Evolutionary conservation across 2,329 filamentous ascomycete species (phyloP), one percentile per base, ranked within the genome.

Genomic region (Aspergillus aculeatinus): DNA sequence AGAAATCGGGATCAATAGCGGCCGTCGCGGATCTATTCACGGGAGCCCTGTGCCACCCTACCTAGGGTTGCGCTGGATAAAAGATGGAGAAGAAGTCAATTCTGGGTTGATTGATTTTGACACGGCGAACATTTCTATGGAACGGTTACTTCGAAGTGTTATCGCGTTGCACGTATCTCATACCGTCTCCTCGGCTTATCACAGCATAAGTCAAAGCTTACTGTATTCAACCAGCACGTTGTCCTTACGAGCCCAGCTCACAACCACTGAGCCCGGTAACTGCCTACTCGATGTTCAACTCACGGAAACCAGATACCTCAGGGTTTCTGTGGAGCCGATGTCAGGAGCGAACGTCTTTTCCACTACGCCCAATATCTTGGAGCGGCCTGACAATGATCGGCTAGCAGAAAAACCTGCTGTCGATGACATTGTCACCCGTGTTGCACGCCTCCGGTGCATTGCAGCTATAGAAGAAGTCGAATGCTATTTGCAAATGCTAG

Each of bases 311-410:
- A 82, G 86, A 58, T 78, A 81, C 42, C 77, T 89, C 35, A 84
- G 80, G 5, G 75, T 96, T 29, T 82, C 85, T 19, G 82, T 97
- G 51, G 91, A 96, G 65, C 87, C 89, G 0, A 86, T 90, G 27
- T 92, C 90, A 0, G 95, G 95, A n/a, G 77, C 82, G 11, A 89
- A 92, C 62, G 85, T 87, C 10, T 76, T 96, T 42, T 85, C 86
- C 59, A 90, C 92, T 14, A 83, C 84, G 54, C 85, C 85, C 2
- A 81, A 80, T 59, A 77, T 83, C 49, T 80, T 83, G 4, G 78
- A 80, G 9, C 80, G 85, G 21, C 81, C 82, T 19, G 91, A 96
- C 70, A 79, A 77, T 33, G 84, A 83, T 35, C 80, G 96, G 57
- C 93, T 91, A 62, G 77, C 80, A 16, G 71, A 73, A 14, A 61